These are phyloP conservation scores for Diplodia corticola DNA, from an alignment of 2,329 filamentous ascomycete genomes.

Conservation along the genomic window DNA sequence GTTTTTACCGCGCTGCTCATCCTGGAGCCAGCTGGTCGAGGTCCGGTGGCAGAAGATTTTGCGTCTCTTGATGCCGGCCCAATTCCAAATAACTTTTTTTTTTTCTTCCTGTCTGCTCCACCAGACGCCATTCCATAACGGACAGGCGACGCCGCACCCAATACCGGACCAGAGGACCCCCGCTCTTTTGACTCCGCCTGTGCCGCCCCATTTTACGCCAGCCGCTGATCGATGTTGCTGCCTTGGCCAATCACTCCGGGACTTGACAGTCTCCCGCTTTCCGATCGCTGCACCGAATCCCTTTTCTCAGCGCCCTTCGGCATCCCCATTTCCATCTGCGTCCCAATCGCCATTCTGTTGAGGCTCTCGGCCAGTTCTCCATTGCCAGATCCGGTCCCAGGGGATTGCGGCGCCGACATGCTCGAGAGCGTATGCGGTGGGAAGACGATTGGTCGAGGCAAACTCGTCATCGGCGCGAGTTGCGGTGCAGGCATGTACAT, in stretches of 20 bases:
- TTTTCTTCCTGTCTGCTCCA: background rate
- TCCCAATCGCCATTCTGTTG: slow-evolving; percentile 12
- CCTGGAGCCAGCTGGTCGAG: background rate
- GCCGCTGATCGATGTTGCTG: slow-evolving; percentile 17
- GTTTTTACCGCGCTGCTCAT: background rate
- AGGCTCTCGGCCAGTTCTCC: slow-evolving; percentile 9
- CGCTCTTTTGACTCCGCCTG: slow-evolving; percentile 2
- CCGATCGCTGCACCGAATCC: slow-evolving; percentile 20
- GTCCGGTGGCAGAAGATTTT: background rate
- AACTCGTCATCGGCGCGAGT: slow-evolving; percentile 13
- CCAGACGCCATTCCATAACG: slow-evolving; percentile 10
- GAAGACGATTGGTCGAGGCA: slow-evolving; percentile 2
- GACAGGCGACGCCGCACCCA: background rate
- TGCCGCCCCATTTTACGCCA: slow-evolving; percentile 6
- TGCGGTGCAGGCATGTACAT: slow-evolving; percentile 21
- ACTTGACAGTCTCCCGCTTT: background rate
- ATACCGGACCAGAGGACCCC: background rate
- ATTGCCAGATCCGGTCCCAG: background rate
- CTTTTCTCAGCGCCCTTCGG: slow-evolving; percentile 11
- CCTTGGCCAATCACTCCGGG: slow-evolving; percentile 19
- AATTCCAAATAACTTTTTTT: slow-evolving; percentile 1
- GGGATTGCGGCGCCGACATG: slow-evolving; percentile 19
- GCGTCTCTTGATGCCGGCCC: background rate
- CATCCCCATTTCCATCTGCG: background rate
- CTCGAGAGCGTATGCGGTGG: background rate